phyloP scores from a whole-genome alignment of 1,284 basidiomycete species.

The Cerioporus squamosus region DNA sequence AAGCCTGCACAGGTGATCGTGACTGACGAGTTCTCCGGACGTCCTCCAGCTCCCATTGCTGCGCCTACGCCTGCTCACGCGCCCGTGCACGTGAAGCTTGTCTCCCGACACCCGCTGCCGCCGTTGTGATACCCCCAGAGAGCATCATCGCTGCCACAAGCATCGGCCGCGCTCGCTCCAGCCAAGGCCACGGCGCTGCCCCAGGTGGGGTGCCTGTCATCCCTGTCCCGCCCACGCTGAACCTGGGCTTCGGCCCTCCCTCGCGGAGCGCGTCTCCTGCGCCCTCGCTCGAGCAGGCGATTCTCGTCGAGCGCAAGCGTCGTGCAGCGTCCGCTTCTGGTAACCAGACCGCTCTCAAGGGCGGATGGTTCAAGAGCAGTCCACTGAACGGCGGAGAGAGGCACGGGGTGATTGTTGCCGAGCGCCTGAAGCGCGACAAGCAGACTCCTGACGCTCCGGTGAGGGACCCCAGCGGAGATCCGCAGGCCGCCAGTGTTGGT shows the following conservation, averaged over 20 bases:
- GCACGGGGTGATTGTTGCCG: constrained; percentile 45
- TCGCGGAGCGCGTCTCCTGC: constrained; percentile 49
- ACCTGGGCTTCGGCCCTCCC: constrained; percentile 21
- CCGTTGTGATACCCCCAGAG: constrained; percentile 9
- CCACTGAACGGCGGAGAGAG: constrained; percentile 49
- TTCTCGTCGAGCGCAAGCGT: constrained; percentile 61
- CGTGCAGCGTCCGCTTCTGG: constrained; percentile 38
- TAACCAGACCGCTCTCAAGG: constrained; percentile 42
- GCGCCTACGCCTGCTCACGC: background rate
- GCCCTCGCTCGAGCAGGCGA: constrained; percentile 61
- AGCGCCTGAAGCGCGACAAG: constrained; percentile 41
- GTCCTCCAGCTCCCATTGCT: background rate
- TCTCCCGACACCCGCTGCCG: background rate
- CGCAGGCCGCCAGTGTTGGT: too few species aligned
- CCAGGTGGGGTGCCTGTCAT: constrained; percentile 9
- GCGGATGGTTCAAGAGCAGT: constrained; percentile 72
- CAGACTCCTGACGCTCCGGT: background rate
- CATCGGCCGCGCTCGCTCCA: constrained; percentile 12
- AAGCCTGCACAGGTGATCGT: background rate
- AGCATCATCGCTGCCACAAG: constrained; percentile 10
- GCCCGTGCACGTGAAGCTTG: background rate
- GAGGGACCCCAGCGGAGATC: too few species aligned
- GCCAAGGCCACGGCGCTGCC: background rate
- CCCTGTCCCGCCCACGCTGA: constrained; percentile 15
- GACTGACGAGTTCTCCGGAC: background rate